These are phyloP conservation scores for Suhomyces coccinellae DNA, from an alignment of 1,139 yeast genomes.

Conservation along the genomic window DNA sequence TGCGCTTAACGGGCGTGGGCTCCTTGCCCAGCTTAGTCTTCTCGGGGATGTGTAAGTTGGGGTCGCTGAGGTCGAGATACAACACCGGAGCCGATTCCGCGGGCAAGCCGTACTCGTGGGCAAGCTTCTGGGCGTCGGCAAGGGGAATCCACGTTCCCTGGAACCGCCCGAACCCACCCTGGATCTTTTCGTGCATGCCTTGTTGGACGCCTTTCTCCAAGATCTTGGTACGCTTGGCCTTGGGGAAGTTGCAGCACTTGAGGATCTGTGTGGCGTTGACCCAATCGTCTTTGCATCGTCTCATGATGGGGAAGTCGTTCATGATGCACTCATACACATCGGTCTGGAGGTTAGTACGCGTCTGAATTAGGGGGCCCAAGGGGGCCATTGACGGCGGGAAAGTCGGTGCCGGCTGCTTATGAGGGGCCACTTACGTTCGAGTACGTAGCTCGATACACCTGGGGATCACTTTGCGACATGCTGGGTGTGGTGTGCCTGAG, in stretches of 20 bases:
- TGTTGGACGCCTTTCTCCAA: constrained; percentile 88
- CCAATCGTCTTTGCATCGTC: constrained; percentile 89
- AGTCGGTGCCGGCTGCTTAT: too few relatives aligned
- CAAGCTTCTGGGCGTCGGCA: constrained; percentile 53
- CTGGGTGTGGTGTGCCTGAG: background rate
- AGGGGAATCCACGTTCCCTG: constrained; percentile 98
- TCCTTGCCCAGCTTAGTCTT: constrained; percentile 47
- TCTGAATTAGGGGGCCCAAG: background rate
- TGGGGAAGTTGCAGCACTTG: constrained; percentile 92
- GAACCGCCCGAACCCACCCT: constrained; percentile 96
- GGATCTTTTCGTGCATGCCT: constrained; percentile 87
- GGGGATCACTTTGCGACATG: constrained; percentile 15
- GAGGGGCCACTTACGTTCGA: constrained; percentile 18
- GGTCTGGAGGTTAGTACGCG: constrained; percentile 17
- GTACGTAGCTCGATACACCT: constrained; percentile 22
- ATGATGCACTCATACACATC: constrained; percentile 86
- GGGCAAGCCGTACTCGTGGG: constrained; percentile 53
- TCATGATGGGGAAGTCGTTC: constrained; percentile 87
- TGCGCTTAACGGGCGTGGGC: constrained; percentile 47
- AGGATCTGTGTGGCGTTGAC: constrained; percentile 97
- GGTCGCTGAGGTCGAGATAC: constrained; percentile 48
- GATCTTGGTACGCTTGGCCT: constrained; percentile 89
- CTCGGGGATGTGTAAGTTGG: constrained; percentile 47
- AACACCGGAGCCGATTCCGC: constrained; percentile 58
- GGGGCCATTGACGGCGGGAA: too few relatives aligned